A percentile compares a stretch with the other conserved stretches of the same genome.
Evolutionary conservation across 257 asterid genomes (phyloP).

Genomic region (Fraxinus americana): DNA sequence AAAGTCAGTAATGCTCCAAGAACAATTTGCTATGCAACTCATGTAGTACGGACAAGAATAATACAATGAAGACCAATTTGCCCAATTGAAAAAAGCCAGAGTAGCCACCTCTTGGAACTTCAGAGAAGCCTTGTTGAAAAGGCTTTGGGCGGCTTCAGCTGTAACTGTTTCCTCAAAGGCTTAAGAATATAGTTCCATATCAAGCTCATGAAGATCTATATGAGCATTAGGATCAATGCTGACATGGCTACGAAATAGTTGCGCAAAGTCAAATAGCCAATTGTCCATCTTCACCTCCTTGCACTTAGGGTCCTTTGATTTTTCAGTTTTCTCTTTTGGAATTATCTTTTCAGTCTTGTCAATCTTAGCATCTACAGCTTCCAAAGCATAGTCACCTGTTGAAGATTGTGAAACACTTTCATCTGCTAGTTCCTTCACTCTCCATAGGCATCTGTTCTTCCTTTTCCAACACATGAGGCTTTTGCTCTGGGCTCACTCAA

Average conservation of each 20-base stretch:
- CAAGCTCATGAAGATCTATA: slow-evolving; percentile 91
- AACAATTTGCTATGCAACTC: background rate
- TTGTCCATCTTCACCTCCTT: slow-evolving; percentile 98
- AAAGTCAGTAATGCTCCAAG: background rate
- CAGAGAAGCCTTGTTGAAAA: slow-evolving; percentile 76
- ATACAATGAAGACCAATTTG: slow-evolving; percentile 44
- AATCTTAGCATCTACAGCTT: slow-evolving; percentile 53
- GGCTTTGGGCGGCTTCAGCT: slow-evolving; percentile 84
- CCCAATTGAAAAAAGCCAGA: slow-evolving; percentile 96
- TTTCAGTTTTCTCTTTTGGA: slow-evolving; percentile 49
- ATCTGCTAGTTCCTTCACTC: slow-evolving; percentile 42
- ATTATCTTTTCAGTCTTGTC: slow-evolving; percentile 43
- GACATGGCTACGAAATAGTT: slow-evolving; percentile 84
- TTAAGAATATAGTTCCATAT: slow-evolving; percentile 96
- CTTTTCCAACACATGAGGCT: slow-evolving; percentile 77
- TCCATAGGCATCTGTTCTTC: slow-evolving; percentile 73
- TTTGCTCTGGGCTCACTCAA: slow-evolving; percentile 94
- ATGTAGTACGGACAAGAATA: background rate
- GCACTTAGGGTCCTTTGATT: slow-evolving; percentile 57
- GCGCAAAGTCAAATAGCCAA: slow-evolving; percentile 97
- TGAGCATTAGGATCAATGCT: slow-evolving; percentile 97
- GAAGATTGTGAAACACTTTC: slow-evolving; percentile 56
- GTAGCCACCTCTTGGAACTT: slow-evolving; percentile 99
- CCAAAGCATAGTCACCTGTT: slow-evolving; percentile 46
- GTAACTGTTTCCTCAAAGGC: slow-evolving; percentile 94